These are phyloP conservation scores for Streptanthus diversifolius DNA, from an alignment of 345 rosid genomes.

Conservation along the genomic window DNA sequence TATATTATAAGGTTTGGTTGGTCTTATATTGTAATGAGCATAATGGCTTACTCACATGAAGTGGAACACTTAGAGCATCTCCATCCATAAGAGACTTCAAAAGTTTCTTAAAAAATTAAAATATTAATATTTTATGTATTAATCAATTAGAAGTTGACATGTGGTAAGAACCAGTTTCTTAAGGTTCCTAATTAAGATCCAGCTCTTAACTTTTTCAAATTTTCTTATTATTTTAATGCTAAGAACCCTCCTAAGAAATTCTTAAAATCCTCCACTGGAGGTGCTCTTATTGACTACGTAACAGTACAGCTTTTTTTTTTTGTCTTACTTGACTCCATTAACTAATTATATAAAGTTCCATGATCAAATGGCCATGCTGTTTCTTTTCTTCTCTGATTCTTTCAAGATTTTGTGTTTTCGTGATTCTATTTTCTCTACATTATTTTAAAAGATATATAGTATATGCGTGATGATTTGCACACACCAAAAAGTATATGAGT, in stretches of 20 bases:
- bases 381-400: background rate
- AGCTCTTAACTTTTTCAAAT: too few species aligned
- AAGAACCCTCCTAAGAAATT: too few species aligned
- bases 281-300: background rate
- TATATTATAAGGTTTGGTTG: conserved; percentile 3
- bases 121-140: too few species aligned
- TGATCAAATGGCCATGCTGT: conserved; percentile 8
- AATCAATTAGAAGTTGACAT: too few species aligned
- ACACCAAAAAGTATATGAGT: background rate
- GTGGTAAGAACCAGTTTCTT: too few species aligned
- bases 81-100: too few species aligned
- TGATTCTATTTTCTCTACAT: background rate
- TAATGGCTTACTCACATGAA: conserved; percentile 1
- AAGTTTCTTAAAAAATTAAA: too few species aligned
- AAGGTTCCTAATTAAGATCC: too few species aligned
- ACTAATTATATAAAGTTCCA: background rate
- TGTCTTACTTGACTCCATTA: conserved; percentile 5
- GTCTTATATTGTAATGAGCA: background rate
- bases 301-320: background rate
- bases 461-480: background rate
- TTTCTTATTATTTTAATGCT: too few species aligned
- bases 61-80: background rate
- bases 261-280: too few species aligned
- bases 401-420: background rate
- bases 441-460: background rate